These are phyloP conservation scores for Halocafeteria seosinensis DNA, from an alignment of 108 stramenopile species.

Conservation along the genomic window DNA sequence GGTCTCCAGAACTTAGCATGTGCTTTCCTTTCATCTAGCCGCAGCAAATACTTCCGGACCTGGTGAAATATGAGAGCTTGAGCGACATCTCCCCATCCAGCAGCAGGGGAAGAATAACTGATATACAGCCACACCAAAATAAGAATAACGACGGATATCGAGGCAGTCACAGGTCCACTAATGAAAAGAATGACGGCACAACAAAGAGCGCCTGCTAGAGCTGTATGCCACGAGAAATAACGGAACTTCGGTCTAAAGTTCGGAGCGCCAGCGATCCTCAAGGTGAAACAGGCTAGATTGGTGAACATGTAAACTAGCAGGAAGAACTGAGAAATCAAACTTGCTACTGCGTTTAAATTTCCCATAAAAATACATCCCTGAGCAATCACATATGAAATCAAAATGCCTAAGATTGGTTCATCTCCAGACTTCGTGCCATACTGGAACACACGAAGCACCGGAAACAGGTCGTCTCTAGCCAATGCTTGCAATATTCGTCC, in stretches of 20 bases:
- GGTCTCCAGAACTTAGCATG: conserved; percentile 16
- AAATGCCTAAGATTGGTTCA: conserved; percentile 11
- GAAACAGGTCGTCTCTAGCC: conserved; percentile 17
- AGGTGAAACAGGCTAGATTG: conserved; percentile 14
- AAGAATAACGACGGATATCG: neutral
- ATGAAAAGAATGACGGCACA: conserved; percentile 7
- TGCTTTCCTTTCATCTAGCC: conserved; percentile 3
- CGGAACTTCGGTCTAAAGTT: conserved; percentile 19
- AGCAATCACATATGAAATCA: conserved; percentile 7
- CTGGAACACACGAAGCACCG: conserved; percentile 1
- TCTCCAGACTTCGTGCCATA: conserved; percentile 10
- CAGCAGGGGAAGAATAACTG: neutral
- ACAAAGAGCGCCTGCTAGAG: conserved; percentile 5
- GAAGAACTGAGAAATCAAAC: conserved; percentile 17
- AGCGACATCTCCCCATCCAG: conserved; percentile 11
- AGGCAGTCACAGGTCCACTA: neutral
- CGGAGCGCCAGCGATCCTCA: conserved; percentile 15
- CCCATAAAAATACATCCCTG: conserved; percentile 5
- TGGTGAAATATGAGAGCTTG: conserved; percentile 17
- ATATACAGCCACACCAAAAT: neutral
- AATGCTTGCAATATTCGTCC: conserved; percentile 12
- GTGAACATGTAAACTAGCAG: conserved; percentile 6
- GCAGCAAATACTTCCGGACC: conserved; percentile 15
- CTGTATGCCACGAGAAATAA: conserved; percentile 11
- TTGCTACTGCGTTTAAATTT: conserved; percentile 11